A percentile compares a stretch with the other conserved stretches of the same genome.
These are phyloP conservation scores for Cryptococcus hybrid DNA, from an alignment of 1,284 basidiomycete genomes.

Conservation along the genomic window DNA sequence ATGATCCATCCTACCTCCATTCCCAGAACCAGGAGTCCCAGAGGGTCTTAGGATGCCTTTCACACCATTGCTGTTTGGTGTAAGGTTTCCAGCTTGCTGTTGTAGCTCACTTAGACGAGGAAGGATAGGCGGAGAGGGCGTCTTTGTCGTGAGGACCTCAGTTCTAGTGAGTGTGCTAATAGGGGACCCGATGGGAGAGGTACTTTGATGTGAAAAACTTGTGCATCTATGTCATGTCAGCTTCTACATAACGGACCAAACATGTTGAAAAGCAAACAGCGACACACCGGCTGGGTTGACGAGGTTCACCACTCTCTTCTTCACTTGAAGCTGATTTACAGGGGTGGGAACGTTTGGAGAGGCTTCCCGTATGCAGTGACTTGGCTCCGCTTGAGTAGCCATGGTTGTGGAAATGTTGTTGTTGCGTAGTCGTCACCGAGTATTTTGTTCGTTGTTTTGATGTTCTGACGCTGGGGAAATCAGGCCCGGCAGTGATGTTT, in stretches of 20 bases:
- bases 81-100: not conserved
- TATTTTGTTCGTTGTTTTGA: too few relatives aligned
- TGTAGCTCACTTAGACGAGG: constrained; percentile 5
- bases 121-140: not conserved
- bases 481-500: too few relatives aligned
- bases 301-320: constrained; percentile 29
- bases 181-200: constrained; percentile 11
- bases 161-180: not conserved
- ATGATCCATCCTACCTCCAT: constrained; percentile 28
- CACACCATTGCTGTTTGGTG: constrained; percentile 12
- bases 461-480: too few relatives aligned
- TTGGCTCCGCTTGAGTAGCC: too few relatives aligned
- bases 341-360: not conserved
- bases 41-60: constrained; percentile 31
- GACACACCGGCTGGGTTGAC: constrained; percentile 36
- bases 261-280: not conserved
- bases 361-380: not conserved
- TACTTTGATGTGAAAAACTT: constrained; percentile 20
- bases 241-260: not conserved
- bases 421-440: too few relatives aligned
- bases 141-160: not conserved
- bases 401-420: too few relatives aligned
- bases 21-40: constrained; percentile 41
- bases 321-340: constrained; percentile 1
- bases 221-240: constrained; percentile 13